Evolutionary conservation across 208 protist species (phyloP).

Genomic region (Leptomonas pyrrhocoris): DNA sequence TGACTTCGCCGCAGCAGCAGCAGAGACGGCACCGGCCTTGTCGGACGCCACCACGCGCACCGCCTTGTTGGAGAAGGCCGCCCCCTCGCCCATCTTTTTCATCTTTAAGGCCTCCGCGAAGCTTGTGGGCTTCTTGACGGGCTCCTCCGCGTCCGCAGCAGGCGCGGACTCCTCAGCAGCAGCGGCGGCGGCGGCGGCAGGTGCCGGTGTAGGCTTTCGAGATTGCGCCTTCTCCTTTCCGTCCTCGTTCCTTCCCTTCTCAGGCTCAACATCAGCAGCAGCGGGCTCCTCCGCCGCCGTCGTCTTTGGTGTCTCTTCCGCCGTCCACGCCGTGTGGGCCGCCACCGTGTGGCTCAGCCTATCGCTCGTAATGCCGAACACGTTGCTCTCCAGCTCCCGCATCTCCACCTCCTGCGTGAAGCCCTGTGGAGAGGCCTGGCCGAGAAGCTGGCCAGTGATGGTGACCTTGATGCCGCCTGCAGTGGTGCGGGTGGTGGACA

Average conservation of each 20-base stretch:
- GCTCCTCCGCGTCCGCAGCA: too few species aligned
- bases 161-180: not conserved
- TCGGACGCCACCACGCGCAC: constrained; percentile 25
- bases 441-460: constrained; percentile 35
- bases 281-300: constrained; percentile 9
- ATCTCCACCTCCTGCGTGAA: constrained; percentile 77
- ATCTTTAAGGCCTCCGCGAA: constrained; percentile 54
- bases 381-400: constrained; percentile 46
- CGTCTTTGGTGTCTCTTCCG: not conserved
- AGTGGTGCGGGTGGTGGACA: constrained; percentile 31
- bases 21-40: constrained; percentile 4
- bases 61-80: constrained; percentile 25
- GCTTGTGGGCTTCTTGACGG: constrained; percentile 43
- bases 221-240: too few species aligned
- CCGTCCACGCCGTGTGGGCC: not conserved
- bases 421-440: constrained; percentile 14
- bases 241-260: too few species aligned
- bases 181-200: constrained; percentile 5
- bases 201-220: constrained; percentile 11
- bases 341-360: constrained; percentile 30
- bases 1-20: constrained; percentile 23
- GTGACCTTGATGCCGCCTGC: constrained; percentile 45
- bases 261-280: not conserved
- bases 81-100: constrained; percentile 28
- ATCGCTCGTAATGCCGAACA: constrained; percentile 67